These are phyloP conservation scores for Saccharomycopsis synnaedendra DNA, from an alignment of 805 yeast species.

Conservation along the genomic window DNA sequence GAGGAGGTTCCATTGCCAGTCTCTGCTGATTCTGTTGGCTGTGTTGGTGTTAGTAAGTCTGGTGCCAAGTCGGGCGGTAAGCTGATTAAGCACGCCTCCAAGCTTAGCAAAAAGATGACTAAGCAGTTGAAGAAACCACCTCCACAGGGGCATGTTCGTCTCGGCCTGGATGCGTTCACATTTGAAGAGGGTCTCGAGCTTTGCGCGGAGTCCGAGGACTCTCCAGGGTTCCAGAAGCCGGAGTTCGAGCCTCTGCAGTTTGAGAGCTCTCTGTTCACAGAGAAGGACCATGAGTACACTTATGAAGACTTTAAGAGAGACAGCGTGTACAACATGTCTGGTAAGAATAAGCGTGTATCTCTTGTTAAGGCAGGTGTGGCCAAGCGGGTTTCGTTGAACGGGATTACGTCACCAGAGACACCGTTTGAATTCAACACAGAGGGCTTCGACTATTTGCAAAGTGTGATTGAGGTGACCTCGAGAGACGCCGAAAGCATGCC, in stretches of 20 bases:
- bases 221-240: background rate
- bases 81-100: too few relatives aligned
- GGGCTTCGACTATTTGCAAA: conserved; percentile 11
- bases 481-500: background rate
- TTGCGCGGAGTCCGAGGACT: background rate
- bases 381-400: background rate
- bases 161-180: too few relatives aligned
- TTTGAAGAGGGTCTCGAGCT: too few relatives aligned
- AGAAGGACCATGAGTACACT: background rate
- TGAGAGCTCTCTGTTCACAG: too few relatives aligned
- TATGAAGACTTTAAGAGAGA: conserved; percentile 1
- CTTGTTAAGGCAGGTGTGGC: background rate
- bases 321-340: background rate
- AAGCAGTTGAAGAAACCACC: too few relatives aligned
- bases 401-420: conserved; percentile 2
- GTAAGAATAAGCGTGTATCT: background rate
- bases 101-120: too few relatives aligned
- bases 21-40: too few relatives aligned
- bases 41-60: too few relatives aligned
- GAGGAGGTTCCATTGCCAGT: too few relatives aligned
- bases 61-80: too few relatives aligned
- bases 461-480: conserved; percentile 5
- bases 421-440: conserved; percentile 3
- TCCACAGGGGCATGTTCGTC: too few relatives aligned
- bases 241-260: background rate